Evolutionary conservation across 2,329 filamentous ascomycete species (phyloP).

Genomic region (Penicillium sp.): DNA sequence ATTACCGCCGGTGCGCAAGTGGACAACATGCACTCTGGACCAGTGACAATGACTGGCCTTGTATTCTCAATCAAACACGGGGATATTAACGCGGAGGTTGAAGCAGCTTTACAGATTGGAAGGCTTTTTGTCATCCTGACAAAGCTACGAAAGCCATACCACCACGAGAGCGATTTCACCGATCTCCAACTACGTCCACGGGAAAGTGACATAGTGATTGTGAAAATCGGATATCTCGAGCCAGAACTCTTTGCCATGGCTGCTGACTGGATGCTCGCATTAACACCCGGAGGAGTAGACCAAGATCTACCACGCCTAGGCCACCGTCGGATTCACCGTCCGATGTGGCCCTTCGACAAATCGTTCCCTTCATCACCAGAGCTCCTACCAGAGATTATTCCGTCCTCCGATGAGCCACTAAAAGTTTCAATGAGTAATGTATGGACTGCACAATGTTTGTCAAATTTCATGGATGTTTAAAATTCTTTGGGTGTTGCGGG

Average conservation of each 20-base stretch:
- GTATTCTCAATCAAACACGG: conserved; percentile 55
- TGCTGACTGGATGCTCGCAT: conserved; percentile 55
- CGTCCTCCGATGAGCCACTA: conserved; percentile 29
- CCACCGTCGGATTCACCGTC: conserved; percentile 50
- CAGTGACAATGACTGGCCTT: conserved; percentile 53
- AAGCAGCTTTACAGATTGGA: conserved; percentile 54
- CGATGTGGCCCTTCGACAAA: conserved; percentile 53
- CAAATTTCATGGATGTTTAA: neutral
- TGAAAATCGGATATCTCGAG: conserved; percentile 60
- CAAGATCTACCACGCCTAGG: conserved; percentile 54
- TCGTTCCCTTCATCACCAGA: conserved; percentile 37
- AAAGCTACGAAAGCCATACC: conserved; percentile 56
- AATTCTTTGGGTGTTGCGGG: neutral
- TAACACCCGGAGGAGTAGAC: conserved; percentile 58
- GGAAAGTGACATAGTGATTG: conserved; percentile 53
- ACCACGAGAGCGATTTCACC: conserved; percentile 55
- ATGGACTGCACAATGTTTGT: neutral
- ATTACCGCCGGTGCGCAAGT: conserved; percentile 55
- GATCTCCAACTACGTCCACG: conserved; percentile 51
- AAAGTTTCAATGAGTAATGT: neutral
- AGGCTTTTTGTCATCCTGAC: conserved; percentile 56
- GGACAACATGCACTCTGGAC: conserved; percentile 51
- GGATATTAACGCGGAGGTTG: conserved; percentile 50
- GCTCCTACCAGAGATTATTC: conserved; percentile 40
- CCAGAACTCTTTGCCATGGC: conserved; percentile 58